Evolutionary conservation across 2,329 filamentous ascomycete genomes (phyloP).

Genomic region (Trichoderma brevicompactum): DNA sequence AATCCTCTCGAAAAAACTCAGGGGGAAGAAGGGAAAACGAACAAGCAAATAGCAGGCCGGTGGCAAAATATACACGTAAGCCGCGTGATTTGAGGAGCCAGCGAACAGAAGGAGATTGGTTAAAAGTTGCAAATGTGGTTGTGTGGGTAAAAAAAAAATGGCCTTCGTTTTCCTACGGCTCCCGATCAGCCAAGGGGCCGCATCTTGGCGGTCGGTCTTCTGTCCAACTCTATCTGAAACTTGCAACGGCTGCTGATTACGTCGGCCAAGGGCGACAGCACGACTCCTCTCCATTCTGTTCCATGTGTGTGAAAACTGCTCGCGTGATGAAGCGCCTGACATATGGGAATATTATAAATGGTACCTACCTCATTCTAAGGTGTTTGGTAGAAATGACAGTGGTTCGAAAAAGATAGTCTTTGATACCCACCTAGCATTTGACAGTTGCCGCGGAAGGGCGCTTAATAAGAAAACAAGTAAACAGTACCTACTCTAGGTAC

Average conservation of each 20-base stretch:
- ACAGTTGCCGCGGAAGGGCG: too few species aligned
- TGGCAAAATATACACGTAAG: conserved; percentile 14
- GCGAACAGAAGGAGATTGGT: neutral
- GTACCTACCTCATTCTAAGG: neutral
- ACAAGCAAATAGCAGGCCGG: neutral
- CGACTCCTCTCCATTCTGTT: neutral
- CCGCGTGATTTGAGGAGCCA: conserved; percentile 1
- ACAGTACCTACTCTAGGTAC: too few species aligned
- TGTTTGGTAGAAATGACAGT: too few species aligned
- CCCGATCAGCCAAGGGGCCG: neutral
- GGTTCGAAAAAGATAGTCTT: too few species aligned
- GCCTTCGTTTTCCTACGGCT: neutral
- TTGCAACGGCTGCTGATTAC: neutral
- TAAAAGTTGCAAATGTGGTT: neutral
- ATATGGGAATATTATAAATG: neutral
- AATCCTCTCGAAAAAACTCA: neutral
- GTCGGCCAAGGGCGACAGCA: neutral
- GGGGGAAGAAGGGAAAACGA: neutral
- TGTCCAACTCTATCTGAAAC: conserved; percentile 22
- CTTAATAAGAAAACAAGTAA: too few species aligned
- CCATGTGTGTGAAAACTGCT: conserved; percentile 8
- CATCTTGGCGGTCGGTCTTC: neutral
- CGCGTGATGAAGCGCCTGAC: neutral
- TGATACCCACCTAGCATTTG: too few species aligned
- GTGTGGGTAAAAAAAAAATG: conserved; percentile 7